Conservation (phyloP, 257 asterid genomes). For the Mitragyna speciosa region DNA sequence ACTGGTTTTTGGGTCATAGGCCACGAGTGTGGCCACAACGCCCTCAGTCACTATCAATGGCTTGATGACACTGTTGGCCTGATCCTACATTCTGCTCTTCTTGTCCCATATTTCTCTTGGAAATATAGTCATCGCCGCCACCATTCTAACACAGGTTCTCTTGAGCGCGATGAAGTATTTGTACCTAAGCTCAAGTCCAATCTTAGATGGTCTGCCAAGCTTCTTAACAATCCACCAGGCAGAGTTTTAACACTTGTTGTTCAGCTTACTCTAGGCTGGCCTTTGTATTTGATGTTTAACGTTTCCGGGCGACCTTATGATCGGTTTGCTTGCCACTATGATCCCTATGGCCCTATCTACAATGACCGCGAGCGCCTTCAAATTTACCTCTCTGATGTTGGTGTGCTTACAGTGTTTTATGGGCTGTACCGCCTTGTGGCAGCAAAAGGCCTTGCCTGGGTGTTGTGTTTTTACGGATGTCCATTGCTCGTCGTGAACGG, state of each 20-base stretch:
- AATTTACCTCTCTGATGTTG: slow-evolving; percentile 60
- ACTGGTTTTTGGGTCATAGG: slow-evolving; percentile 72
- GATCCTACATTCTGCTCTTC: slow-evolving; percentile 43
- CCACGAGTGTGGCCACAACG: slow-evolving; percentile 66
- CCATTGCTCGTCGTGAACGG: slow-evolving; percentile 73
- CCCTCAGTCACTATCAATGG: slow-evolving; percentile 62
- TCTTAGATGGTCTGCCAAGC: slow-evolving; percentile 39
- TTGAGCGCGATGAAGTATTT: slow-evolving; percentile 77
- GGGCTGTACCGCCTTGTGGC: slow-evolving; percentile 49
- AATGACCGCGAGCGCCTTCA: slow-evolving; percentile 68
- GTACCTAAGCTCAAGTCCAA: slow-evolving; percentile 59
- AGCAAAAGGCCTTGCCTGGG: slow-evolving; percentile 66
- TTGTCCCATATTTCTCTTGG: slow-evolving; percentile 60
- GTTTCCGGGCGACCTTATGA: slow-evolving; percentile 64
- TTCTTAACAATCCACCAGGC: slow-evolving; percentile 68
- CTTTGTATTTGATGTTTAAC: slow-evolving; percentile 67
- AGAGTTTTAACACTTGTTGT: slow-evolving; percentile 43
- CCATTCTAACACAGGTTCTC: slow-evolving; percentile 69
- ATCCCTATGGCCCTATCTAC: slow-evolving; percentile 72
- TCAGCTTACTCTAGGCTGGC: slow-evolving; percentile 79
- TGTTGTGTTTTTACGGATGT: slow-evolving; percentile 51
- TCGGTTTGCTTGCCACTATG: slow-evolving; percentile 75
- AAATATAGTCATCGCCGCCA: slow-evolving; percentile 56
- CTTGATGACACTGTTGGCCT: slow-evolving; percentile 63
- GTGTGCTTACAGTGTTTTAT: slow-evolving; percentile 43